phyloP scores from a whole-genome alignment of 768 basidiomycete genomes.

The Phallus indusiatus region DNA sequence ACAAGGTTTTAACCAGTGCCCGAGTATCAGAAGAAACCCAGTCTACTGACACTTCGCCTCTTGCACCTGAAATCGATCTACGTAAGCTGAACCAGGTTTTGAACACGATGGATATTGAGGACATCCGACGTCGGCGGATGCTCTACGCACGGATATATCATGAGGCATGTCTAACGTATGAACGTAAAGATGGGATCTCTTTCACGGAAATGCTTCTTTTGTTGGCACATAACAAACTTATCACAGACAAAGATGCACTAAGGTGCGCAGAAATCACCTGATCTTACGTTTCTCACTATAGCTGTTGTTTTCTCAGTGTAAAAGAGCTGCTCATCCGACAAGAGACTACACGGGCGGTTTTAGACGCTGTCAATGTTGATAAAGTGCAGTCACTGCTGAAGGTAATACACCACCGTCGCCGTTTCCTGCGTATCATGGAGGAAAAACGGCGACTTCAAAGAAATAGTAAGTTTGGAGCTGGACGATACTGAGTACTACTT shows the following conservation, averaged over 20 bases:
- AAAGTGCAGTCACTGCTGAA: constrained; percentile 72
- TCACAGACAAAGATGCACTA: constrained; percentile 81
- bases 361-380: constrained; percentile 78
- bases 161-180: constrained; percentile 71
- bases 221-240: constrained; percentile 85
- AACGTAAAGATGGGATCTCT: constrained; percentile 71
- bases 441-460: constrained; percentile 24
- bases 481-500: not conserved
- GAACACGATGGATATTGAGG: constrained; percentile 51
- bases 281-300: not conserved
- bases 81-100: constrained; percentile 50
- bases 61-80: constrained; percentile 49
- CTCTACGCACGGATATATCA: constrained; percentile 74
- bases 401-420: constrained; percentile 62
- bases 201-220: constrained; percentile 85
- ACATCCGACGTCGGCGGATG: constrained; percentile 55
- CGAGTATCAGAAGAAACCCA: constrained; percentile 11
- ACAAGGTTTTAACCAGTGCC: constrained; percentile 47
- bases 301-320: constrained; percentile 37
- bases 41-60: constrained; percentile 26
- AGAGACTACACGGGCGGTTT: constrained; percentile 70
- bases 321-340: constrained; percentile 73
- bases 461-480: constrained; percentile 17
- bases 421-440: constrained; percentile 49
- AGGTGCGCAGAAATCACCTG: constrained; percentile 43